These are phyloP conservation scores for Aspergillus vadensis DNA, from an alignment of 2,329 filamentous ascomycete species.

Conservation along the genomic window DNA sequence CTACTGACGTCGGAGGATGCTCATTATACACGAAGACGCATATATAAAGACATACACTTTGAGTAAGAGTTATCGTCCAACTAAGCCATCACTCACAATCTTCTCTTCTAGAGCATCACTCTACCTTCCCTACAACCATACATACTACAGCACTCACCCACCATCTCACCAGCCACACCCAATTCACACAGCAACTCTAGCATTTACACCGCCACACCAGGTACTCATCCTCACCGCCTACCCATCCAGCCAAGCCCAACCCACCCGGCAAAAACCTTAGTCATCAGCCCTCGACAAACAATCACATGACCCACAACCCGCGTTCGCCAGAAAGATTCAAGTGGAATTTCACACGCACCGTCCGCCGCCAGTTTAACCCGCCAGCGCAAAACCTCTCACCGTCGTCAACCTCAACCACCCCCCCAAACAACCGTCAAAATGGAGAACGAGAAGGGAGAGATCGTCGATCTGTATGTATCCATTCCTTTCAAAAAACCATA, in stretches of 20 bases:
- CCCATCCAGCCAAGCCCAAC: background rate
- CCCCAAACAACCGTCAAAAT: constrained; percentile 65
- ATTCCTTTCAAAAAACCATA: constrained; percentile 12
- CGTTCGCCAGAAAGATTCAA: constrained; percentile 28
- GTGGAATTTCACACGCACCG: constrained; percentile 33
- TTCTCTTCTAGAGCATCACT: too few species aligned
- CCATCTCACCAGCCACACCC: background rate
- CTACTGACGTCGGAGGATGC: too few species aligned
- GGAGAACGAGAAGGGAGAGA: constrained; percentile 99
- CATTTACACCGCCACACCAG: background rate
- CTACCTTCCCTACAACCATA: too few species aligned
- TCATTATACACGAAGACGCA: too few species aligned
- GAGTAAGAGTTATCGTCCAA: too few species aligned
- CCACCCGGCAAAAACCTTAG: constrained; percentile 9
- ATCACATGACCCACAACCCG: constrained; percentile 47
- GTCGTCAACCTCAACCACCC: constrained; percentile 40
- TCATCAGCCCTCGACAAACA: constrained; percentile 41
- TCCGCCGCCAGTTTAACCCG: constrained; percentile 29
- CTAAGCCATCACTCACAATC: too few species aligned
- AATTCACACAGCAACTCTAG: background rate
- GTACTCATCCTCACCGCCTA: background rate
- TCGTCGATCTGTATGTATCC: constrained; percentile 89
- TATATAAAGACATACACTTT: too few species aligned
- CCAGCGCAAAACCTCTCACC: constrained; percentile 33
- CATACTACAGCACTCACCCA: too few species aligned